Conservation (phyloP, 2,329 filamentous ascomycete species). For the Cladophialophora carrionii region DNA sequence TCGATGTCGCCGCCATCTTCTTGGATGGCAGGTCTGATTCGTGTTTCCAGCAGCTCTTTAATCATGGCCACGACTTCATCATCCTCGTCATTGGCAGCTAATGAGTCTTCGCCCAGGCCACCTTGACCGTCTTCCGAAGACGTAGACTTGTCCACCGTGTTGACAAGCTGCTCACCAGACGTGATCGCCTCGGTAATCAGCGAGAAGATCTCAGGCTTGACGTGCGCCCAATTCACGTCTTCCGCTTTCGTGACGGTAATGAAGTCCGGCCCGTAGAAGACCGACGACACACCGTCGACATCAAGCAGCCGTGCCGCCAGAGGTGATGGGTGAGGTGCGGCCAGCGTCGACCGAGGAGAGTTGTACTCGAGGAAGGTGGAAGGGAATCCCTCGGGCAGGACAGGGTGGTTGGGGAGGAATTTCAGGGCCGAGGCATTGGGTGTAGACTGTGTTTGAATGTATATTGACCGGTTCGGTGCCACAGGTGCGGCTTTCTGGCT, state of each 20-base stretch:
- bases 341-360: slow-evolving; percentile 81
- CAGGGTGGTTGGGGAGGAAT: slow-evolving; percentile 86
- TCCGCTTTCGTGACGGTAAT: slow-evolving; percentile 93
- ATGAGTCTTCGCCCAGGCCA: slow-evolving; percentile 64
- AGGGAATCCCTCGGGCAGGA: slow-evolving; percentile 74
- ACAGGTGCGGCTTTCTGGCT: slow-evolving; percentile 45
- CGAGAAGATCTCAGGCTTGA: slow-evolving; percentile 93
- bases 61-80: slow-evolving; percentile 97
- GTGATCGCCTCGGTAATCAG: slow-evolving; percentile 92
- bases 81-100: slow-evolving; percentile 86
- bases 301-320: slow-evolving; percentile 88
- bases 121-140: slow-evolving; percentile 55
- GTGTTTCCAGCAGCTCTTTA: slow-evolving; percentile 92
- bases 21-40: slow-evolving; percentile 93
- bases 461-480: slow-evolving; percentile 71
- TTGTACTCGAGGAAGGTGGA: slow-evolving; percentile 90
- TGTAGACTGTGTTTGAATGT: slow-evolving; percentile 95
- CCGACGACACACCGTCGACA: slow-evolving; percentile 89
- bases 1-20: slow-evolving; percentile 98
- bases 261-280: slow-evolving; percentile 94
- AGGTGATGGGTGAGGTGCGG: slow-evolving; percentile 86
- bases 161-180: slow-evolving; percentile 79
- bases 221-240: slow-evolving; percentile 88
- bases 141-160: slow-evolving; percentile 63
- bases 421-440: slow-evolving; percentile 94